Evolutionary conservation across 257 asterid species (phyloP).

Genomic region (Nicotiana benthamiana): DNA sequence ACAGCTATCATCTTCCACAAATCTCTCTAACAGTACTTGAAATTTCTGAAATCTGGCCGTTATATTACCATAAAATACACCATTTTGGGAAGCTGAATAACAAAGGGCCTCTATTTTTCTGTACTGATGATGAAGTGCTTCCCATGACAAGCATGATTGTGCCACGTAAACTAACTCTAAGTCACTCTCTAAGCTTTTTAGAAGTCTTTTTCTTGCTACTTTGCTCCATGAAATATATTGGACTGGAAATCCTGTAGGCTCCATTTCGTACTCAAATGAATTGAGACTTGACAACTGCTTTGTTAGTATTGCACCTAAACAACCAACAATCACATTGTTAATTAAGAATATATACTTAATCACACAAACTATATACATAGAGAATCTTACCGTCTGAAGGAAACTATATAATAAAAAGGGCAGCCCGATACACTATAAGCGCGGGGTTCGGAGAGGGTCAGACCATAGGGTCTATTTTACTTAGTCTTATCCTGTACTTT

Average conservation of each 20-base stretch:
- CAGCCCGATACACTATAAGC: no score
- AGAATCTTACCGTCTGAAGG: background rate
- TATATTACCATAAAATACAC: conserved; percentile 13
- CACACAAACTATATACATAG: background rate
- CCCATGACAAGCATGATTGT: conserved; percentile 56
- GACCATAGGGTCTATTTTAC: no score
- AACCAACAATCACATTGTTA: background rate
- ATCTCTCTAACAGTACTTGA: conserved; percentile 40
- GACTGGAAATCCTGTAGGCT: background rate
- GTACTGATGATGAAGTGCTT: conserved; percentile 45
- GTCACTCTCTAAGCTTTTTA: conserved; percentile 46
- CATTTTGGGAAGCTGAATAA: conserved; percentile 4
- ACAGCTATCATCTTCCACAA: conserved; percentile 36
- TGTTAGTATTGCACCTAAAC: conserved; percentile 29
- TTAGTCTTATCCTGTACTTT: no score
- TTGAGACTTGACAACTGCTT: conserved; percentile 4
- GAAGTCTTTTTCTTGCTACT: conserved; percentile 23
- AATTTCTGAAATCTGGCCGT: conserved; percentile 35
- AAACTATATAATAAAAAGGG: background rate
- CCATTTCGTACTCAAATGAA: conserved; percentile 4
- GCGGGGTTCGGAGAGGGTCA: no score
- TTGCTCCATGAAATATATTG: conserved; percentile 7
- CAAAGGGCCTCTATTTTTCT: conserved; percentile 32
- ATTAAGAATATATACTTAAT: background rate
- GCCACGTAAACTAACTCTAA: conserved; percentile 55